A percentile compares a stretch with the other conserved stretches of the same genome.
Evolutionary conservation across 2,329 filamentous ascomycete species (phyloP).

Genomic region (Xylariaceae sp.): DNA sequence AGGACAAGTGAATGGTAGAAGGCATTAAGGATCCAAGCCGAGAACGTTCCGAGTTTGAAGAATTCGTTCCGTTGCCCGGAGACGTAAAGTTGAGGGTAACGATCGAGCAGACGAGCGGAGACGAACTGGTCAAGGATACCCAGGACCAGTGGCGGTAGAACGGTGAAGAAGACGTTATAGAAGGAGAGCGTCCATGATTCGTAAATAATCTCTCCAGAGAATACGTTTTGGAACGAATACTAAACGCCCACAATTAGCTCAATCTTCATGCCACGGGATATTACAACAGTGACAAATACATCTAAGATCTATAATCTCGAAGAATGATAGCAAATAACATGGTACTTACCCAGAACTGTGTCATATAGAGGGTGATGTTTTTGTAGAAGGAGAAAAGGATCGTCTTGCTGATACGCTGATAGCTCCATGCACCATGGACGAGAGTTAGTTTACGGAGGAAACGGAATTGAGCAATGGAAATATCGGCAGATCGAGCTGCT

Average conservation of each 20-base stretch:
- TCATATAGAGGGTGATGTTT: conserved; percentile 98
- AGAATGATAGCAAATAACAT: not conserved
- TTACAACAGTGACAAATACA: no score
- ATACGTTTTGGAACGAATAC: conserved; percentile 98
- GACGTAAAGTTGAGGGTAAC: conserved; percentile 93
- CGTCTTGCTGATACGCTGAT: conserved; percentile 93
- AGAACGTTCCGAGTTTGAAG: conserved; percentile 90
- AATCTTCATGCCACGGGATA: no score
- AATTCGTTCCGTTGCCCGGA: conserved; percentile 90
- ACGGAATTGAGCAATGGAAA: conserved; percentile 92
- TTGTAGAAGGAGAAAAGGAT: conserved; percentile 99
- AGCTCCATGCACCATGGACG: conserved; percentile 96
- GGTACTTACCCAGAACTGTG: conserved; percentile 86
- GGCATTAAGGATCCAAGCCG: conserved; percentile 87
- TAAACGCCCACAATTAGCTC: conserved; percentile 32
- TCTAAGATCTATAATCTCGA: no score
- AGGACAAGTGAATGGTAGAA: conserved; percentile 93
- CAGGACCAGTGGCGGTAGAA: conserved; percentile 86
- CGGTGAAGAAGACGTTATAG: conserved; percentile 98
- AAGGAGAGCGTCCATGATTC: conserved; percentile 99
- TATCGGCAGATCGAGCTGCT: conserved; percentile 90
- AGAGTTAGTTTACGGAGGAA: conserved; percentile 90
- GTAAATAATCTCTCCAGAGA: conserved; percentile 96
- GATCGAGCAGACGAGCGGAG: conserved; percentile 85
- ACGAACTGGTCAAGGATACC: conserved; percentile 98